Base-by-base conservation (phyloP, 202 grass and related monocot genomes). In the Eragrostis tef region DNA sequence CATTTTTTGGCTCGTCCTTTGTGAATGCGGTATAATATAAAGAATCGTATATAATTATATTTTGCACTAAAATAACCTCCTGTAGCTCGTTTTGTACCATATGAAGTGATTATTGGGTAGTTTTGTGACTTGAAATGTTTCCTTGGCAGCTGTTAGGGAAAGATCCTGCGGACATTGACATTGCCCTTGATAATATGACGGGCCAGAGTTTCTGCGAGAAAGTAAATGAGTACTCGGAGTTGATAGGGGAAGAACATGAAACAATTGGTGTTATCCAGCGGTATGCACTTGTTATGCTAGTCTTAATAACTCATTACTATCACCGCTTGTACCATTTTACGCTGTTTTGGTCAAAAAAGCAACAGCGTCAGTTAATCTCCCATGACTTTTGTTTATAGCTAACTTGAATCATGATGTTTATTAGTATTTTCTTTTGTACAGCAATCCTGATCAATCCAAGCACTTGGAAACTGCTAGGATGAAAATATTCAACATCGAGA, bases 391-490 rank as follows among this genome's bases (percentile, higher is more conserved):
- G 12, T 3, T 54, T 83, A 17, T 57, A 50, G 58, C 50, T 59
- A 34, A 36, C 7, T 50, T 34, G 41, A 80, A 46, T 49, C 71
- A 48, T 88, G 42, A 82, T 36, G 52, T 64, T 12, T 68, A 53
- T 25, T 65, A 50, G 47, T 81, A 61, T 79, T 72, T 58, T 75
- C 2, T 75, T 86, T 36, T 9, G 3, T 70, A 29, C 84, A 98
- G 95, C 87, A 98, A 98, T 64, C 95, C 95, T 59, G 95, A 98
- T 90, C 95, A 98, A 79, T 98, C 95, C 29, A 98, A 98, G 79
- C 95, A 98, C 66, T 81, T 98, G 84, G 95, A 98, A 92, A 98
- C 95, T 9, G 90, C 95, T 79, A 93, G 80, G 72, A 94, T 94
- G 95, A 87, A 82, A 51, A 93, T 98, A 80, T 83, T 81, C 6